Percentiles rank a stretch among this genome's conserved stretches.
These are phyloP conservation scores for Malus sylvestris DNA, from an alignment of 306 rosid species.

Conservation along the genomic window DNA sequence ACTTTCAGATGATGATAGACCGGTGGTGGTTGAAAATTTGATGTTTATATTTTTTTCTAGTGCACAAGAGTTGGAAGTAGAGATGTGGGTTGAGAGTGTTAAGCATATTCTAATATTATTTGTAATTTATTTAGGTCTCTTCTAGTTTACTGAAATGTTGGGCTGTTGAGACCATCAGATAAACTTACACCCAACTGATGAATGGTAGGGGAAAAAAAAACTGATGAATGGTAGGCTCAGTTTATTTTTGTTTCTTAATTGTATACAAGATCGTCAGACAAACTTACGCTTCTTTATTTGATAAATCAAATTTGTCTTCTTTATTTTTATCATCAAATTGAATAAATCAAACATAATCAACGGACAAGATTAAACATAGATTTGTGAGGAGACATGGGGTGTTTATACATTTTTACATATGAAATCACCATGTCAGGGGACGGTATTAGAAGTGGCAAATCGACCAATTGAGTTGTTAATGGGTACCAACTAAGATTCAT, in stretches of 20 bases:
- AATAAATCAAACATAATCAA: no score
- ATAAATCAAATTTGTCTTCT: no score
- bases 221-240: neutral
- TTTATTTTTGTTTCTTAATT: neutral
- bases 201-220: neutral
- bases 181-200: neutral
- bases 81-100: neutral
- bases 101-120: neutral
- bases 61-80: conserved; percentile 4
- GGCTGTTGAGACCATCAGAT: neutral
- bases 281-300: no score
- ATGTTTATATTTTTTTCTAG: neutral
- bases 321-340: no score
- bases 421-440: no score
- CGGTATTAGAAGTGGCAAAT: no score
- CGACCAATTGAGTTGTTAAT: no score
- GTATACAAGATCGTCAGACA: no score
- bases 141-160: neutral
- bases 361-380: no score
- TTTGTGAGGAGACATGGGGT: no score
- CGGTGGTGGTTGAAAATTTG: neutral
- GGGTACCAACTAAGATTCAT: no score
- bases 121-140: conserved; percentile 5
- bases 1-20: neutral
- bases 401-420: no score